Conservation (phyloP, 805 yeast genomes). For the Starmerella sirachaensis region DNA sequence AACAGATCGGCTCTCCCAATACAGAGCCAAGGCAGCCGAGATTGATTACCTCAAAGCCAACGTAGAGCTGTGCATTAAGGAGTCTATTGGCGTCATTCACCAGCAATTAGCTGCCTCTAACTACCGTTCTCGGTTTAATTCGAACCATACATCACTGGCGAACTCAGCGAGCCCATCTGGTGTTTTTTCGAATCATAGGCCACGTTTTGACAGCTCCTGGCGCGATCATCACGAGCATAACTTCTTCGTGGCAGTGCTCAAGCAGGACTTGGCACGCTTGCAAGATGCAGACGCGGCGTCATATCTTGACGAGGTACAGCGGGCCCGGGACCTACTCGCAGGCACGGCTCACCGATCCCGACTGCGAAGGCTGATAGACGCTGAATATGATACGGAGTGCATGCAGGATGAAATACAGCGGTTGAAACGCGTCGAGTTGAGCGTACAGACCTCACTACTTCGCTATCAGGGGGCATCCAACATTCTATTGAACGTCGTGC, state of each 20-base stretch:
- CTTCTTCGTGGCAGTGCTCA: no score
- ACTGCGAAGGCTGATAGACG: conserved; percentile 1
- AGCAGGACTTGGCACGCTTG: no score
- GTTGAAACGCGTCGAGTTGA: neutral
- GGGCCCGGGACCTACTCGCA: neutral
- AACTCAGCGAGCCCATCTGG: no score
- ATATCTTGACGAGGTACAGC: no score
- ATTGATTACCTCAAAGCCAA: conserved; percentile 12
- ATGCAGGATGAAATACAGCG: neutral
- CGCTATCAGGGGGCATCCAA: conserved; percentile 5
- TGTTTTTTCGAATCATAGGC: no score
- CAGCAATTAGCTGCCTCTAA: no score
- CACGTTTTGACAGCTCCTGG: no score
- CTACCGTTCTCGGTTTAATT: no score
- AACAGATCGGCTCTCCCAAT: conserved; percentile 5
- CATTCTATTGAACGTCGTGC: conserved; percentile 3
- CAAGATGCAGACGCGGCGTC: no score
- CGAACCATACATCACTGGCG: no score
- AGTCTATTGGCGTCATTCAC: neutral
- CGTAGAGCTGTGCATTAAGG: conserved; percentile 12
- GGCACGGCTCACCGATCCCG: neutral
- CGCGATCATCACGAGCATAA: no score
- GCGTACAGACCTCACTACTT: conserved; percentile 1
- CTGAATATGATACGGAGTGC: neutral
- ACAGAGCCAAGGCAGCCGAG: conserved; percentile 7